Conservation (phyloP, 1,139 yeast genomes). For the Suhomyces choctaworum region DNA sequence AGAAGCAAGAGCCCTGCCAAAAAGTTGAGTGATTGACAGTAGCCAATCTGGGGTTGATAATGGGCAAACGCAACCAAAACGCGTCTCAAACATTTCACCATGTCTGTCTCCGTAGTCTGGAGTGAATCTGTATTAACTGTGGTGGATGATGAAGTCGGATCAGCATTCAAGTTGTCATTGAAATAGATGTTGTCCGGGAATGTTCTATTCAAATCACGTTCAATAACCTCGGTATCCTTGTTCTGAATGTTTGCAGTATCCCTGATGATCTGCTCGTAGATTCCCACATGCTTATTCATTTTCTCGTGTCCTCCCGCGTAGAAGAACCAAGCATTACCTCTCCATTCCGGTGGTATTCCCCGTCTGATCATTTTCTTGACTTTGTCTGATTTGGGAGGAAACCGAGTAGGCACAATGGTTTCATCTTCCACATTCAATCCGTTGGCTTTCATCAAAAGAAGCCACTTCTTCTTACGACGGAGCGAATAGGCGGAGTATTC, state of each 20-base stretch:
- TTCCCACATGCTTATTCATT: slow-evolving; percentile 65
- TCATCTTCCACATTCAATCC: slow-evolving; percentile 53
- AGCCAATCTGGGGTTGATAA: slow-evolving; percentile 88
- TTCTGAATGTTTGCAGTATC: slow-evolving; percentile 53
- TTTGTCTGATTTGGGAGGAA: slow-evolving; percentile 84
- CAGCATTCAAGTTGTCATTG: slow-evolving; percentile 24
- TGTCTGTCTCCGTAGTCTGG: slow-evolving; percentile 51
- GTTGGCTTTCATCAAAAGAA: slow-evolving; percentile 56
- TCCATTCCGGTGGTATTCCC: slow-evolving; percentile 96
- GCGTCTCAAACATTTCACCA: slow-evolving; percentile 72
- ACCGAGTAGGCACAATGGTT: slow-evolving; percentile 45
- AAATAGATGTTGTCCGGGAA: slow-evolving; percentile 91
- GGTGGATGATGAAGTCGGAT: slow-evolving; percentile 6
- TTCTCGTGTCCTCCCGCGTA: slow-evolving; percentile 90
- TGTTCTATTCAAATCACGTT: slow-evolving; percentile 87
- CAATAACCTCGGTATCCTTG: slow-evolving; percentile 87
- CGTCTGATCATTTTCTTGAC: slow-evolving; percentile 79
- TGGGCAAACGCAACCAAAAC: slow-evolving; percentile 83
- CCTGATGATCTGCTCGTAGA: slow-evolving; percentile 65
- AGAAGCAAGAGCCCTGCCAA: slow-evolving; percentile 80
- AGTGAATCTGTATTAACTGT: slow-evolving; percentile 7
- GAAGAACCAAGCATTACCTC: slow-evolving; percentile 96
- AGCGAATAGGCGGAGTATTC: slow-evolving; percentile 62
- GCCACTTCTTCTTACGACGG: slow-evolving; percentile 78
- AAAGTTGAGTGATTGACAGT: slow-evolving; percentile 92